Evolutionary conservation across 169 alveolate species (phyloP).

Genomic region (Plasmodium relictum): DNA sequence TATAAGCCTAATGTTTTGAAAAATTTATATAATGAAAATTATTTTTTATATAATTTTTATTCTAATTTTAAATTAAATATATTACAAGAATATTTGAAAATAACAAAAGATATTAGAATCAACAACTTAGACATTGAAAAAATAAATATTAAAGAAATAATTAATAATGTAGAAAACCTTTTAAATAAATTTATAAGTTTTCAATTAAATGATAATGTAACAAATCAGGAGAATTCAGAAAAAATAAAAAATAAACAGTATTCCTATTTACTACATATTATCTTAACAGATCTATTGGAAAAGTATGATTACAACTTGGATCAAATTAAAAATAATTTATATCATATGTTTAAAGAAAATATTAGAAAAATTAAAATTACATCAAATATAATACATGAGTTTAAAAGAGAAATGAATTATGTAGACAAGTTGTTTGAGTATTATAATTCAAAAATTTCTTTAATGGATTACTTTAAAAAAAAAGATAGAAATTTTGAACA

Average conservation of each 20-base stretch:
- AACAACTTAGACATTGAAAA: conserved; percentile 4
- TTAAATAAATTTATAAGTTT: conserved; percentile 2
- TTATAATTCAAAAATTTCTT: conserved; percentile 25
- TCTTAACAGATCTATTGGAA: conserved; percentile 57
- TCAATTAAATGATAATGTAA: conserved; percentile 25
- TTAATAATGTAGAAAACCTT: conserved; percentile 11
- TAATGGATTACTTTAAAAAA: conserved; percentile 15
- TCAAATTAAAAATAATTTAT: conserved; percentile 10
- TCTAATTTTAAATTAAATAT: conserved; percentile 32
- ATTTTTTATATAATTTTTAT: conserved; percentile 64
- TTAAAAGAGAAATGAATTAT: conserved; percentile 40
- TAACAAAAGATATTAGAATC: conserved; percentile 14
- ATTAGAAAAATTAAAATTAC: conserved; percentile 46
- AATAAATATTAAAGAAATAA: conserved; percentile 23
- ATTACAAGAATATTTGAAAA: conserved; percentile 52
- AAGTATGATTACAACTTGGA: conserved; percentile 50
- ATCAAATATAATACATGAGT: conserved; percentile 17
- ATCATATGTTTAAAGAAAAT: conserved; percentile 29
- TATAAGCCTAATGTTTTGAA: conserved; percentile 11
- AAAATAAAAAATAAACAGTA: conserved; percentile 43
- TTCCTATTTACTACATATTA: conserved; percentile 40
- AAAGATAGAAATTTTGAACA: conserved; percentile 6
- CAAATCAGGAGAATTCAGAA: neutral
- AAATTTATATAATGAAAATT: conserved; percentile 30
- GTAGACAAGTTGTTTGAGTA: conserved; percentile 29